Evolutionary conservation across 179 eudicot genomes (phyloP), one percentile per base, ranked within the genome.

Genomic region (Sideroxylon spinosum): DNA sequence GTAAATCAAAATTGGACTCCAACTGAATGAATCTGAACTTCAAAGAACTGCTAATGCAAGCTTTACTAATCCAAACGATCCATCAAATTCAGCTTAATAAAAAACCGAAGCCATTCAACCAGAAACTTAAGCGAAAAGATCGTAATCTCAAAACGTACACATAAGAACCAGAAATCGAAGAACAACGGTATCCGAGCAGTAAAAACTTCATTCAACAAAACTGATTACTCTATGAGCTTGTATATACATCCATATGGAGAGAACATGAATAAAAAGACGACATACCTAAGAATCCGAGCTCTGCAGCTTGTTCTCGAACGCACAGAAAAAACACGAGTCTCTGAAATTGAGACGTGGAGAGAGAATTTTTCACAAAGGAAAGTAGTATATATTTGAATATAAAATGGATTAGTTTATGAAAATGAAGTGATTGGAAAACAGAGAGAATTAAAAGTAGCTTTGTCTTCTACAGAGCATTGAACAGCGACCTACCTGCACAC

Each of bases 251-350:
- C 63, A 52, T 8, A 52, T 11, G 10, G 12, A 52, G 14, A 52
- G 12, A 52, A 9, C 60, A 19, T 25, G 9, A 0, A 37, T 20
- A 55, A 56, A 74, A 20, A n/a, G 4, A 64, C 3, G n/a, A 44
- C 17, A 25, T 76, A 81, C 83, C 83, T 76, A 73, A 76, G 37
- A 71, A 29, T 73, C 69, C 65, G 74, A 77, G 70, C 63, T 78
- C 63, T 29, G 62, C 19, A 32, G 61, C 14, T 69, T 14, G 28
- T 44, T 19, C 61, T 59, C 37, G 23, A 20, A 3, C 44, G 13
- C 46, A 10, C 29, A 22, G 60, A 73, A 69, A 55, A 28, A 60
- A 79, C 72, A 2, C 9, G 5, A 48, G 68, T 46, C 56, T 77
- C 17, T 68, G 50, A 17, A 76, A 76, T 75, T 50, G 82, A 67